phyloP scores from a whole-genome alignment of 139 green algal genomes.

The Coelastrella sp. region DNA sequence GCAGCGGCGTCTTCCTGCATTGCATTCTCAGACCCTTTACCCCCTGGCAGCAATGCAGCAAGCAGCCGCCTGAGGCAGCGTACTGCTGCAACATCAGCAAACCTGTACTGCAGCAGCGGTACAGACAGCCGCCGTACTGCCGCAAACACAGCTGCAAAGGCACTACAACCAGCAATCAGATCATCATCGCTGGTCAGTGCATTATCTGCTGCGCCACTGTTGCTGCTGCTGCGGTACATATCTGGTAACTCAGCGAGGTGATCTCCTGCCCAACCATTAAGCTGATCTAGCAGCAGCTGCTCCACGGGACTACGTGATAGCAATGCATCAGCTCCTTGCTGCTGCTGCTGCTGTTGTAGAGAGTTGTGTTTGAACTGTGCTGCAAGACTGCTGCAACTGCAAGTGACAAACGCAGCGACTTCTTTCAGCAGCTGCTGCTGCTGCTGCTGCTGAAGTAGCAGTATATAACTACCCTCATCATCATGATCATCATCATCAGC shows the following conservation, averaged over 20 bases:
- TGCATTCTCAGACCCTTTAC: not conserved
- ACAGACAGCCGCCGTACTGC: constrained; percentile 48
- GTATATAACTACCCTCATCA: too few relatives aligned
- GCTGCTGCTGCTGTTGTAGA: not conserved
- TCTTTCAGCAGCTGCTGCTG: not conserved
- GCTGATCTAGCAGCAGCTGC: constrained; percentile 35
- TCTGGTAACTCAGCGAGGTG: constrained; percentile 51
- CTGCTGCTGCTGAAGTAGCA: not conserved
- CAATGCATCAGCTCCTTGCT: not conserved
- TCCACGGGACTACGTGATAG: constrained; percentile 24
- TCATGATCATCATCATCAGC: not conserved
- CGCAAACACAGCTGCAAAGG: constrained; percentile 50
- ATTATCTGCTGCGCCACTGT: not conserved
- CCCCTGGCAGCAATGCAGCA: constrained; percentile 67
- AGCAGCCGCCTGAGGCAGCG: constrained; percentile 63
- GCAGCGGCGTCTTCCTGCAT: not conserved
- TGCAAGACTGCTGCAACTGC: constrained; percentile 38
- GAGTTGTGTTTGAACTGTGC: constrained; percentile 34
- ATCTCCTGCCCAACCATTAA: constrained; percentile 52
- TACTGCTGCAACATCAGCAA: constrained; percentile 40
- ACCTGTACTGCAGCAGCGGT: constrained; percentile 8
- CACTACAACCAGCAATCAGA: not conserved
- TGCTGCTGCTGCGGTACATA: constrained; percentile 14
- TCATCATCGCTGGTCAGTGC: not conserved
- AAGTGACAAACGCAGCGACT: constrained; percentile 28